phyloP scores from a whole-genome alignment of 495 filamentous ascomycete species.

The Parmelia sp. region DNA sequence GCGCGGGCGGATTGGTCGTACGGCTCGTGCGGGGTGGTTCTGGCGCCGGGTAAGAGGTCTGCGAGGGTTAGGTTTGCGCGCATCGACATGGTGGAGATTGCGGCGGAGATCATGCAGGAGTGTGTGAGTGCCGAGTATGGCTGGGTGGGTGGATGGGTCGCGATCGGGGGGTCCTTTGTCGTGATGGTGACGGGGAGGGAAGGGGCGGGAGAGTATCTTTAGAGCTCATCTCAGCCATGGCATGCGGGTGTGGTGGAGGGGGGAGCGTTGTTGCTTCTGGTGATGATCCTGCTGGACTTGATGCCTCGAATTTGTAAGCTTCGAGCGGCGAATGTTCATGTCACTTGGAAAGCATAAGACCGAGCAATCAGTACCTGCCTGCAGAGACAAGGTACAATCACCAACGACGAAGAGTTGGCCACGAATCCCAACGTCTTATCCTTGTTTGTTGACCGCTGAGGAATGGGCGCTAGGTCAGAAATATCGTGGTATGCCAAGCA shows the following conservation, averaged over 20 bases:
- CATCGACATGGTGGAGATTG: not conserved
- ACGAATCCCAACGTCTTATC: no score
- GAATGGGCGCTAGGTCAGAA: no score
- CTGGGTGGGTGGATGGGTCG: not conserved
- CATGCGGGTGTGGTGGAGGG: not conserved
- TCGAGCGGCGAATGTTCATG: no score
- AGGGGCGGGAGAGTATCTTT: not conserved
- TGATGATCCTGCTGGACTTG: no score
- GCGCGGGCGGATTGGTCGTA: not conserved
- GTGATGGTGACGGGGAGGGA: not conserved
- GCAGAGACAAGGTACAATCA: no score
- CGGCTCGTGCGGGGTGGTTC: not conserved
- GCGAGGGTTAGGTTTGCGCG: not conserved
- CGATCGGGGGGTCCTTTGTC: not conserved
- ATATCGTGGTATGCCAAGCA: no score
- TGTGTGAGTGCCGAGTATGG: not conserved
- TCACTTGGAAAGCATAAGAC: no score
- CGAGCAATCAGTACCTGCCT: no score
- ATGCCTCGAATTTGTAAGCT: no score
- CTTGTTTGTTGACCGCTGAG: no score
- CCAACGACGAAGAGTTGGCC: no score
- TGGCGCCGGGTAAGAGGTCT: not conserved
- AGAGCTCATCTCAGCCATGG: not conserved
- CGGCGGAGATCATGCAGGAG: not conserved
- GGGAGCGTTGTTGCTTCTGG: no score